phyloP scores from a whole-genome alignment of 768 basidiomycete genomes.

The Cubamyces sp. region DNA sequence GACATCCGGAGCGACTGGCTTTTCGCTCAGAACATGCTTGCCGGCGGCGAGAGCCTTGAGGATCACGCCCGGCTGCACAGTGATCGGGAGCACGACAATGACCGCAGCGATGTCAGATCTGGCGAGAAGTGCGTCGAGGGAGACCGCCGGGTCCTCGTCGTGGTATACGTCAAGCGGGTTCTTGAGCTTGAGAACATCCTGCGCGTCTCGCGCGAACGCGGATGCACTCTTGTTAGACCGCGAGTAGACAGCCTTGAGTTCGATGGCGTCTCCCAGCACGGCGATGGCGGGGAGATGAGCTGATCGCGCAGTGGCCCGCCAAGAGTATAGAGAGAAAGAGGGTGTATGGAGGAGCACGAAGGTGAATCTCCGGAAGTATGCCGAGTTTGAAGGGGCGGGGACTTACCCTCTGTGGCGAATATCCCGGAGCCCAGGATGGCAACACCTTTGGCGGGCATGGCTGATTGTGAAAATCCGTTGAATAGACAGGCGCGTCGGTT shows the following conservation, averaged over 20 bases:
- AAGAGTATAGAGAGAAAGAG: background rate
- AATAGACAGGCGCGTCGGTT: constrained; percentile 5
- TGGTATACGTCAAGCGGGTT: constrained; percentile 55
- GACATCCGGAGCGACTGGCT: constrained; percentile 80
- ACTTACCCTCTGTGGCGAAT: constrained; percentile 74
- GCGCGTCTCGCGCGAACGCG: constrained; percentile 54
- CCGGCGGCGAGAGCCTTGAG: constrained; percentile 68
- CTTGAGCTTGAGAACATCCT: constrained; percentile 43
- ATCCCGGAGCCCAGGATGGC: constrained; percentile 85
- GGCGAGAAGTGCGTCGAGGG: constrained; percentile 66
- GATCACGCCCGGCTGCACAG: constrained; percentile 69
- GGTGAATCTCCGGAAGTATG: constrained; percentile 30
- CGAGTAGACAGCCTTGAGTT: constrained; percentile 78
- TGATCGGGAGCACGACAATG: constrained; percentile 78
- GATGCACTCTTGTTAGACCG: constrained; percentile 65
- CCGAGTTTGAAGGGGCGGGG: background rate
- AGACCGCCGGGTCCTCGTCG: constrained; percentile 47
- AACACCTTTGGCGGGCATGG: constrained; percentile 54
- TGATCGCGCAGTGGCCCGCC: constrained; percentile 32
- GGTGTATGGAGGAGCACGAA: background rate
- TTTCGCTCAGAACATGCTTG: constrained; percentile 90
- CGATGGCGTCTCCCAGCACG: constrained; percentile 49
- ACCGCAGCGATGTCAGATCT: constrained; percentile 74
- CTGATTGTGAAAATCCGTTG: constrained; percentile 15
- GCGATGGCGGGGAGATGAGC: constrained; percentile 83